A percentile compares a stretch with the other conserved stretches of the same genome.
These are phyloP conservation scores for Poa annua DNA, from an alignment of 176 grass and related monocot species.

Conservation along the genomic window DNA sequence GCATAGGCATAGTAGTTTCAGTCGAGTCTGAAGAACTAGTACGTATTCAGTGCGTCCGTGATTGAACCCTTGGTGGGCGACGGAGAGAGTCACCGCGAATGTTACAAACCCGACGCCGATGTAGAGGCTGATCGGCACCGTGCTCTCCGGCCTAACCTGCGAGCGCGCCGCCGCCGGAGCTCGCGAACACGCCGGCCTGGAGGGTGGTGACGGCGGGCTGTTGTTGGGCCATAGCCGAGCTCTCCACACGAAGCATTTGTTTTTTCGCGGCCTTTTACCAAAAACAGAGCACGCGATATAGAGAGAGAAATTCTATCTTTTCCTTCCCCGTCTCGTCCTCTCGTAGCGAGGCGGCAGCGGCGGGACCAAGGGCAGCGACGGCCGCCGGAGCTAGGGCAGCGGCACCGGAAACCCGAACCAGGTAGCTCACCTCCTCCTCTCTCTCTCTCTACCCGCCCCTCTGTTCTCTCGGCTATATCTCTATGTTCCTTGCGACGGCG, in stretches of 20 bases:
- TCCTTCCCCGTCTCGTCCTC: background rate
- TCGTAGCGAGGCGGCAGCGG: background rate
- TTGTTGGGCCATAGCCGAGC: background rate
- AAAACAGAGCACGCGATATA: too few relatives aligned
- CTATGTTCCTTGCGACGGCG: background rate
- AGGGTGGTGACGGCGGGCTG: background rate
- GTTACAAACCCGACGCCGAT: background rate
- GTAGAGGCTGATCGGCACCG: background rate
- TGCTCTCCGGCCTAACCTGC: background rate
- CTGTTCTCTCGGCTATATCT: background rate
- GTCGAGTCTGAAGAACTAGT: background rate
- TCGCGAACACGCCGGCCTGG: background rate
- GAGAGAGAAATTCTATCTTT: background rate
- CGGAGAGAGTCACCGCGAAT: background rate
- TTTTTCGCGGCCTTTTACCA: too few relatives aligned
- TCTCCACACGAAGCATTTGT: too few relatives aligned
- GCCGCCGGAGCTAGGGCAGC: background rate
- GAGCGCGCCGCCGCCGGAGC: background rate
- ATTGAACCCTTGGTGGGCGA: background rate
- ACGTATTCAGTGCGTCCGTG: background rate
- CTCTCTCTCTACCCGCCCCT: background rate
- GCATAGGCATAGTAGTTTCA: background rate
- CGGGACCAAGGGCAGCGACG: background rate
- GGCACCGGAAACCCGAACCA: background rate
- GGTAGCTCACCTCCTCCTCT: background rate